phyloP scores from a whole-genome alignment of 2,329 filamentous ascomycete genomes.

The Curvularia verruculosa region DNA sequence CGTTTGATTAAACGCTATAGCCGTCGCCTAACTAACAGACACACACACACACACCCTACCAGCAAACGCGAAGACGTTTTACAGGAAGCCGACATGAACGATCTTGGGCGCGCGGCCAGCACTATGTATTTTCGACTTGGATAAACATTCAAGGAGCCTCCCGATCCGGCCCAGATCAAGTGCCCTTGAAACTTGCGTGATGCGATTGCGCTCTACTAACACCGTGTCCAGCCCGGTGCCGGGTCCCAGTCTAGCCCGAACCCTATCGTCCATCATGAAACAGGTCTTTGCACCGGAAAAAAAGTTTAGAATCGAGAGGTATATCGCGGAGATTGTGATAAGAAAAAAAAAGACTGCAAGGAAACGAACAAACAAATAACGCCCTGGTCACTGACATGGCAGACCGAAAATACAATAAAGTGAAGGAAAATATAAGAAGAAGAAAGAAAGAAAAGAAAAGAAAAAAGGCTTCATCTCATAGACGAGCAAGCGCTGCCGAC shows the following conservation, averaged over 20 bases:
- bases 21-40: conserved; percentile 5
- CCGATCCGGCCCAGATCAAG: conserved; percentile 5
- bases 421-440: no score
- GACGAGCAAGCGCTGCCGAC: conserved; percentile 8
- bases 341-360: conserved; percentile 10
- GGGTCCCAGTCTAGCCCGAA: conserved; percentile 31
- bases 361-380: conserved; percentile 19
- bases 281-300: conserved; percentile 16
- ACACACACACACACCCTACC: conserved; percentile 3
- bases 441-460: conserved; percentile 14
- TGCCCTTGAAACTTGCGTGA: conserved; percentile 16
- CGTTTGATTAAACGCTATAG: conserved; percentile 13
- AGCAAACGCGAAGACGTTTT: conserved; percentile 7
- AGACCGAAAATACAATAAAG: conserved; percentile 11
- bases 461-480: conserved; percentile 8
- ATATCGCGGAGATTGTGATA: conserved; percentile 34
- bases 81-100: not conserved
- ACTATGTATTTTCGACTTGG: conserved; percentile 15
- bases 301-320: conserved; percentile 31
- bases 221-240: conserved; percentile 41
- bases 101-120: no score
- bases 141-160: conserved; percentile 17
- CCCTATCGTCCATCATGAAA: conserved; percentile 26
- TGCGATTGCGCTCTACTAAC: conserved; percentile 22
- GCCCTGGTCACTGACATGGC: conserved; percentile 26